phyloP scores from a whole-genome alignment of 1,139 yeast genomes.

The Yamadazyma pseudoaaseri region DNA sequence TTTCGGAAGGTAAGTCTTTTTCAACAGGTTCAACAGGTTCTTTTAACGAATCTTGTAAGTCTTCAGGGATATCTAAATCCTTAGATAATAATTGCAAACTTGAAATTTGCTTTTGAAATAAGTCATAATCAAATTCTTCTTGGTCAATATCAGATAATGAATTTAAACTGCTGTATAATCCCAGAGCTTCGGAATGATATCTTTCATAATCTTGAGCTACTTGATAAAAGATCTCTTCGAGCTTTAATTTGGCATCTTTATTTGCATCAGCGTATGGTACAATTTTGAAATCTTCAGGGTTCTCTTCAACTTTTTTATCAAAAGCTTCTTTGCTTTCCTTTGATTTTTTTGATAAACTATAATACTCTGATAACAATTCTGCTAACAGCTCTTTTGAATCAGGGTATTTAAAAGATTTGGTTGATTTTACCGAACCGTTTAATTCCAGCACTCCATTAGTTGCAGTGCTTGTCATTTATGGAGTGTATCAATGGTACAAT shows the following conservation, averaged over 20 bases:
- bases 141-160: slow-evolving; percentile 4
- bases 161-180: slow-evolving; percentile 21
- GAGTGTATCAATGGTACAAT: no score
- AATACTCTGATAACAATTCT: slow-evolving; percentile 32
- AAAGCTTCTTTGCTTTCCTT: slow-evolving; percentile 5
- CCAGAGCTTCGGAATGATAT: slow-evolving; percentile 23
- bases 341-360: slow-evolving; percentile 19
- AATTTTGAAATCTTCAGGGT: slow-evolving; percentile 7
- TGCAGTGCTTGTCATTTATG: slow-evolving; percentile 5
- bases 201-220: slow-evolving; percentile 30
- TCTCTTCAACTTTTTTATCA: slow-evolving; percentile 5
- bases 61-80: slow-evolving; percentile 72
- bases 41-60: slow-evolving; percentile 27
- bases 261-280: slow-evolving; percentile 18
- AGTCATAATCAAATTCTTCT: slow-evolving; percentile 39
- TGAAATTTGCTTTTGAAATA: slow-evolving; percentile 65
- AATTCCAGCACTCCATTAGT: slow-evolving; percentile 2
- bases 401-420: slow-evolving; percentile 20
- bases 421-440: not conserved
- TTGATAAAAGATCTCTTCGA: slow-evolving; percentile 32
- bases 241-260: slow-evolving; percentile 21
- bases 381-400: slow-evolving; percentile 30
- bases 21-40: slow-evolving; percentile 7
- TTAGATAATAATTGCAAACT: slow-evolving; percentile 76
- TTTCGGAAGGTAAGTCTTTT: slow-evolving; percentile 3